Conservation (phyloP, 257 asterid species). For the Penstemon barbatus region DNA sequence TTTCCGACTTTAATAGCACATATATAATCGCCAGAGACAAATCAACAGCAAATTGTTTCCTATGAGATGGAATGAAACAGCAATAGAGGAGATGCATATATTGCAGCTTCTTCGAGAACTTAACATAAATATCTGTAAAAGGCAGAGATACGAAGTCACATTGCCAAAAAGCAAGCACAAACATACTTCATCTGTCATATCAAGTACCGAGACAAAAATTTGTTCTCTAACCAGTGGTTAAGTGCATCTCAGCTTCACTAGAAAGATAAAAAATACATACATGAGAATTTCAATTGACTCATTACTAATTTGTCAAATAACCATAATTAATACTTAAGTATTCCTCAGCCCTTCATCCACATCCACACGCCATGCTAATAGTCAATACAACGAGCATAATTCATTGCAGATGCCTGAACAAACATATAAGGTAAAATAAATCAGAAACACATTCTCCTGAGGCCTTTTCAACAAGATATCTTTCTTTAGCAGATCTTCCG, state of each 20-base stretch:
- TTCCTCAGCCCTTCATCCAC: constrained; percentile 19
- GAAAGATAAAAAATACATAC: neutral
- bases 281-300: neutral
- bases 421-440: neutral
- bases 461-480: too few species aligned
- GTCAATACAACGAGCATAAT: constrained; percentile 14
- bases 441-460: too few species aligned
- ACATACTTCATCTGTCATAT: neutral
- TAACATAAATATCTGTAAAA: neutral
- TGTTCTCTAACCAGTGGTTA: neutral
- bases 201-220: neutral
- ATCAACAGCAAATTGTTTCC: too few species aligned
- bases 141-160: neutral
- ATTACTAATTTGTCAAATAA: constrained; percentile 4
- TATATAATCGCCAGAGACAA: too few species aligned
- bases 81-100: neutral
- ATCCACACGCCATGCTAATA: constrained; percentile 6
- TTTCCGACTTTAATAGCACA: too few species aligned
- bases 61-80: constrained; percentile 8
- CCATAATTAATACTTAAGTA: neutral
- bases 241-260: neutral
- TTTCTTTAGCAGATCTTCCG: too few species aligned
- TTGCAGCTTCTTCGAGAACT: neutral
- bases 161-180: constrained; percentile 6
- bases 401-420: constrained; percentile 32